These are phyloP conservation scores for Phytophthora kernoviae DNA, from an alignment of 352 stramenopile species.

Conservation along the genomic window DNA sequence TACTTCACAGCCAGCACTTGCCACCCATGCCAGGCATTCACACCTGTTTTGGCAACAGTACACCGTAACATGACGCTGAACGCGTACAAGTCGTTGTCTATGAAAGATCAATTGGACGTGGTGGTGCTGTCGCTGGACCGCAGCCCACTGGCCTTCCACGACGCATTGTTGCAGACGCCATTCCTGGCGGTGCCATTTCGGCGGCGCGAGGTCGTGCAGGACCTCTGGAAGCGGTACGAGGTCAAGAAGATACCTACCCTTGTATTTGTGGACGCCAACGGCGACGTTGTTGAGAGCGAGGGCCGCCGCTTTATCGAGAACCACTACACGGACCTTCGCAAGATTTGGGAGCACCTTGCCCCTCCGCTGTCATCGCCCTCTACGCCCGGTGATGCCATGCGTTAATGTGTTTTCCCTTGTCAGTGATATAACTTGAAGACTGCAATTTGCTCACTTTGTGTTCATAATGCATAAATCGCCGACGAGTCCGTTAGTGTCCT, in stretches of 20 bases:
- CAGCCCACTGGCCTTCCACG: slow-evolving; percentile 56
- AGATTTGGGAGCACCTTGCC: slow-evolving; percentile 62
- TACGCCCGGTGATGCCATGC: slow-evolving; percentile 28
- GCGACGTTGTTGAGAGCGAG: slow-evolving; percentile 64
- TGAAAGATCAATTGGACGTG: slow-evolving; percentile 66
- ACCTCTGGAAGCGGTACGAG: slow-evolving; percentile 71
- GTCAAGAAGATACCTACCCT: slow-evolving; percentile 73
- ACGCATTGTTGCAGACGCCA: slow-evolving; percentile 61
- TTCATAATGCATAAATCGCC: too few species aligned
- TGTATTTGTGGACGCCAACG: slow-evolving; percentile 68
- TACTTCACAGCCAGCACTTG: slow-evolving; percentile 75
- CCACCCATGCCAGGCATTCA: slow-evolving; percentile 65
- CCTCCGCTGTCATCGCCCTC: slow-evolving; percentile 18
- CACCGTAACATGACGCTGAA: slow-evolving; percentile 72
- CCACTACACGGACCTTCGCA: slow-evolving; percentile 63
- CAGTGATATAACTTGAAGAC: background rate
- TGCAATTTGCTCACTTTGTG: background rate
- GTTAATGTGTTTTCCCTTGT: slow-evolving; percentile 13
- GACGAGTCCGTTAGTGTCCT: too few species aligned
- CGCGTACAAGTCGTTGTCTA: slow-evolving; percentile 54
- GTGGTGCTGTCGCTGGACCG: slow-evolving; percentile 69
- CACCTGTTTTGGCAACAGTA: slow-evolving; percentile 61
- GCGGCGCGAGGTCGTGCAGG: slow-evolving; percentile 53
- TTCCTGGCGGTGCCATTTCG: slow-evolving; percentile 64
- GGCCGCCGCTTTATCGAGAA: slow-evolving; percentile 66